Evolutionary conservation across 2,329 filamentous ascomycete species (phyloP).

Genomic region (Fusarium proliferatum): DNA sequence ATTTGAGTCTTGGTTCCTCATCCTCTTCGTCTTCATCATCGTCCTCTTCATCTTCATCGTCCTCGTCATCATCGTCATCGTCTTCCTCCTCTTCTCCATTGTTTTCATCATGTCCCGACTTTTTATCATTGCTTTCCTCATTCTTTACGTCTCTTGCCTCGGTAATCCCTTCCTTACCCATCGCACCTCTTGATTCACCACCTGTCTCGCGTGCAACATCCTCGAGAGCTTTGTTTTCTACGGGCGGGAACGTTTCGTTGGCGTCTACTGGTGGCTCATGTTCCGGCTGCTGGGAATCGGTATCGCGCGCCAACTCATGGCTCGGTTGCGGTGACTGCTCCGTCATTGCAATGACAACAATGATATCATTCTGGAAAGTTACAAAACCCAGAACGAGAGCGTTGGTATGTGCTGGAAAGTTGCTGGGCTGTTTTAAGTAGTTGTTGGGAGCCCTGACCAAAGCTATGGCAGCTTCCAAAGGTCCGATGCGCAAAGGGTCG

Average conservation of each 20-base stretch:
- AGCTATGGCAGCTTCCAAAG: conserved; percentile 44
- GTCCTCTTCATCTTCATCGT: conserved; percentile 68
- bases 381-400: conserved; percentile 22
- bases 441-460: conserved; percentile 20
- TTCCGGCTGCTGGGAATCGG: conserved; percentile 29
- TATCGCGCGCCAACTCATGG: conserved; percentile 40
- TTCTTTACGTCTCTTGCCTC: conserved; percentile 18
- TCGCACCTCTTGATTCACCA: conserved; percentile 51
- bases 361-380: conserved; percentile 47
- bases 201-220: conserved; percentile 49
- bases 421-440: not conserved
- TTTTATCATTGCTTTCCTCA: conserved; percentile 28
- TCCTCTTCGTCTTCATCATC: conserved; percentile 70
- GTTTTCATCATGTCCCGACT: conserved; percentile 30
- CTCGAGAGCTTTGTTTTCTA: conserved; percentile 5
- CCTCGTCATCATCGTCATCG: conserved; percentile 48
- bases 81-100: conserved; percentile 33
- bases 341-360: conserved; percentile 53
- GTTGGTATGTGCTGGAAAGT: conserved; percentile 18
- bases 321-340: conserved; percentile 52
- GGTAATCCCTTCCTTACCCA: not conserved
- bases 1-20: conserved; percentile 94
- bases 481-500: conserved; percentile 21
- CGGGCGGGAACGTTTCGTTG: conserved; percentile 6
- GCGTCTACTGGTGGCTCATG: conserved; percentile 32